These are phyloP conservation scores for Rachicladosporium sp. DNA, from an alignment of 2,329 filamentous ascomycete species.

Conservation along the genomic window DNA sequence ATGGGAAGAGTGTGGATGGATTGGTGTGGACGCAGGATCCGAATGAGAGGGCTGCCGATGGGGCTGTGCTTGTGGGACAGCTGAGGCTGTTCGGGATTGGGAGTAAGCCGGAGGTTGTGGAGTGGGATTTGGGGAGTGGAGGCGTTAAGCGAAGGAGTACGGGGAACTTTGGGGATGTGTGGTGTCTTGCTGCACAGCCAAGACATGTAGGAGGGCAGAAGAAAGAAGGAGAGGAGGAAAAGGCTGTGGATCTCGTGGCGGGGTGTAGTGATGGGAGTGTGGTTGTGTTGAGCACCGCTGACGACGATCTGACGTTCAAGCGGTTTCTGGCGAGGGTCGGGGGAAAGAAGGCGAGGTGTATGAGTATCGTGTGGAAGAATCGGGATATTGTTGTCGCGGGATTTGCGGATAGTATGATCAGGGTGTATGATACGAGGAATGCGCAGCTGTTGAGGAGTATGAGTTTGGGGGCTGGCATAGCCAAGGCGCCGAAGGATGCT, in stretches of 20 bases:
- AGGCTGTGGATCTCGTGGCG: constrained; percentile 55
- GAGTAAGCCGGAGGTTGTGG: constrained; percentile 80
- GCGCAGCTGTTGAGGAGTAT: constrained; percentile 68
- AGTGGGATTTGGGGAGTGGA: constrained; percentile 82
- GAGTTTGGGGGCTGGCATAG: constrained; percentile 68
- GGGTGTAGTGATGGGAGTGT: constrained; percentile 88
- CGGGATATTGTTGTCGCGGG: constrained; percentile 73
- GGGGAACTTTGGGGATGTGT: constrained; percentile 90
- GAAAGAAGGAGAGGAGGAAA: constrained; percentile 15
- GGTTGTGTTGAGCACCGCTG: constrained; percentile 73
- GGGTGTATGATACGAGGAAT: constrained; percentile 74
- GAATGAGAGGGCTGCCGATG: constrained; percentile 53
- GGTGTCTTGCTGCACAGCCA: constrained; percentile 88
- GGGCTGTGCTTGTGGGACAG: constrained; percentile 52
- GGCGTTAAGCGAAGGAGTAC: constrained; percentile 69
- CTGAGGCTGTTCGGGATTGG: constrained; percentile 91
- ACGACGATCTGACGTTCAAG: constrained; percentile 70
- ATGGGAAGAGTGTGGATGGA: constrained; percentile 78
- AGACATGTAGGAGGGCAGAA: constrained; percentile 28
- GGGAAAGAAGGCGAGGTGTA: constrained; percentile 74
- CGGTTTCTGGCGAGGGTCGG: constrained; percentile 62
- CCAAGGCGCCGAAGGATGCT: constrained; percentile 68
- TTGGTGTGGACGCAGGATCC: constrained; percentile 85
- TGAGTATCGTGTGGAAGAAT: constrained; percentile 84
- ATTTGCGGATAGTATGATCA: constrained; percentile 92